phyloP scores from a whole-genome alignment of 1,284 basidiomycete species.

The Caloboletus firmus region DNA sequence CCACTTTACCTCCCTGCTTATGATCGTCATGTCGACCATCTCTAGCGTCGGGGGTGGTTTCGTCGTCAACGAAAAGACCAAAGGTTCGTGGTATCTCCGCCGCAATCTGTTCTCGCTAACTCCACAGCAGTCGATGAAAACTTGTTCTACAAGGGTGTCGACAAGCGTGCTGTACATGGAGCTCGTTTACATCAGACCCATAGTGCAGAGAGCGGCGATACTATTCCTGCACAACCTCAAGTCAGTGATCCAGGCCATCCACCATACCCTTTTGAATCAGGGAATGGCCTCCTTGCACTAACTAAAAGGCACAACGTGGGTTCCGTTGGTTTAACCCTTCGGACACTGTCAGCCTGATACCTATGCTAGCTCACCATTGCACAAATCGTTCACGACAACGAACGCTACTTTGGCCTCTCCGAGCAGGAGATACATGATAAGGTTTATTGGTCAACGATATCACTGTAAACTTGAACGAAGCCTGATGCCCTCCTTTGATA shows the following conservation, averaged over 20 bases:
- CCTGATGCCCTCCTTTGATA: slow-evolving; percentile 27
- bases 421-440: slow-evolving; percentile 78
- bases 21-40: neutral
- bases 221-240: slow-evolving; percentile 15
- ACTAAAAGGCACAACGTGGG: slow-evolving; percentile 83
- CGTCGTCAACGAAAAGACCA: slow-evolving; percentile 87
- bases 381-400: slow-evolving; percentile 95
- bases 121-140: slow-evolving; percentile 77
- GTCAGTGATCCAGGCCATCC: slow-evolving; percentile 50
- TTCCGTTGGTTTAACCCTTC: slow-evolving; percentile 7
- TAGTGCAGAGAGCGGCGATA: slow-evolving; percentile 36
- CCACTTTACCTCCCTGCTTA: neutral
- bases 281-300: slow-evolving; percentile 73
- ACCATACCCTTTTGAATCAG: slow-evolving; percentile 84
- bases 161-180: slow-evolving; percentile 76
- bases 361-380: slow-evolving; percentile 79
- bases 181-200: slow-evolving; percentile 76
- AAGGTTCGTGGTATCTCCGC: slow-evolving; percentile 43
- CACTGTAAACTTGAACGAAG: neutral
- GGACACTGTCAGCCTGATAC: slow-evolving; percentile 6
- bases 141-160: slow-evolving; percentile 94
- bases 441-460: slow-evolving; percentile 39
- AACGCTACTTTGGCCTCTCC: slow-evolving; percentile 74
- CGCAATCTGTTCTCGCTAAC: slow-evolving; percentile 5
- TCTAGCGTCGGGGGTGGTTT: slow-evolving; percentile 85